Evolutionary conservation across 2,329 filamentous ascomycete genomes (phyloP), one percentile per base, ranked within the genome.

Genomic region (Colletotrichum zoysiae): DNA sequence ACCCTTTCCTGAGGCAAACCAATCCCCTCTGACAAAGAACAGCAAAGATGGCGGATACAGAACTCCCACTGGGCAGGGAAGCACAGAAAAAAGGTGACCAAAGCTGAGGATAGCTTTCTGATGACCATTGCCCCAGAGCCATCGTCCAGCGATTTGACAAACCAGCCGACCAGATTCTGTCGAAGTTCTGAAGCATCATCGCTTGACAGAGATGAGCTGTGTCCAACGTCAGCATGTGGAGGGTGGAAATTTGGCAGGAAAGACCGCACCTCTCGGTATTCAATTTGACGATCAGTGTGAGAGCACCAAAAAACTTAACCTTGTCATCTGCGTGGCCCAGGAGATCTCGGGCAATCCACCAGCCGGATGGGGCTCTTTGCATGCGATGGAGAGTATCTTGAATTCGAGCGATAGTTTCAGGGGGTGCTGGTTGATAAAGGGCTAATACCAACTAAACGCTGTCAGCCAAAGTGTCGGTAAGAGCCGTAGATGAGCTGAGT

Each of bases 241-340:
- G 8, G 44, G 66, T 40, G 46, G 48, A 50, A 5, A 14, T 23
- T 38, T 26, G 11, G n/a, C 18, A 5, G 33, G 44, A 23, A 26
- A 38, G 61, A 16, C 77, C 85, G 74, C 83, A 93, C 92, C 91
- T 94, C 78, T 96, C 94, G n/a, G 91, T 92, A 79, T 98, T 98
- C 70, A 98, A 89, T 83, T 98, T 99, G 76, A 98, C 90, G 62
- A 94, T 97, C 75, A 98, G 92, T 0, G 95, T 98, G 71, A 98
- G 86, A 40, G 95, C 95, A 18, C 94, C 96, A 79, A 97, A 97
- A 82, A 98, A 98, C 74, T 93, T 92, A 75, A 96, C 90, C 77
- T 95, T 92, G 73, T 92, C 88, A 75, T 93, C 90, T 30, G 88
- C 84, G 73, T 89, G 90, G 62, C 85, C 85, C 14, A 98, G 84